Conservation (phyloP, 306 rosid species). For the Glycine tomentella region DNA sequence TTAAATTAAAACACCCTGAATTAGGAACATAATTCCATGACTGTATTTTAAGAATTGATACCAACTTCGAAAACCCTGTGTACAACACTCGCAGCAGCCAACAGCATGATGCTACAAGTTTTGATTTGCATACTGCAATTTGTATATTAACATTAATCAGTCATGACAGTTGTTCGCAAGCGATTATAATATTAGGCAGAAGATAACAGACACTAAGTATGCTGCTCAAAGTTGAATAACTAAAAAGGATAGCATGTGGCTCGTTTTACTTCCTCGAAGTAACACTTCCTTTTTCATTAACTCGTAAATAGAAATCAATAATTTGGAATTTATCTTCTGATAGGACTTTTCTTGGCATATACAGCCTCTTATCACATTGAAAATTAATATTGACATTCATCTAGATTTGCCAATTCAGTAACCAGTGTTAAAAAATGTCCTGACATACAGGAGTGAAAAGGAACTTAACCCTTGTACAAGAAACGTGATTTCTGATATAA, state of each 20-base stretch:
- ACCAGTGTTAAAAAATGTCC: neutral
- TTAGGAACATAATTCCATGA: conserved; percentile 13
- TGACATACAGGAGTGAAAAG: neutral
- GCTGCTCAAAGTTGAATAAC: neutral
- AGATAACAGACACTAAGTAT: neutral
- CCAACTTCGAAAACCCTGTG: conserved; percentile 30
- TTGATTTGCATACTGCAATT: conserved; percentile 63
- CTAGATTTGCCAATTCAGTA: conserved; percentile 11
- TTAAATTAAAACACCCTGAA: neutral
- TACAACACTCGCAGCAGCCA: conserved; percentile 12
- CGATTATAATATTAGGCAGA: neutral
- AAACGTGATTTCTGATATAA: neutral
- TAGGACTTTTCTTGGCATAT: neutral
- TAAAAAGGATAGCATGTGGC: neutral
- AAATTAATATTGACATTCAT: neutral
- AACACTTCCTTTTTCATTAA: neutral
- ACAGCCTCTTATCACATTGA: neutral
- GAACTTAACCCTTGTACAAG: conserved; percentile 1
- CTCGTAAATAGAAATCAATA: neutral
- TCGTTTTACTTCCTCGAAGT: conserved; percentile 11
- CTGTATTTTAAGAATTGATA: conserved; percentile 1
- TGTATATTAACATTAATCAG: conserved; percentile 32
- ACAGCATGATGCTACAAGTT: conserved; percentile 40
- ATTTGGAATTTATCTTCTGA: conserved; percentile 1
- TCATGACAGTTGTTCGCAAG: neutral